A percentile compares a stretch with the other conserved stretches of the same genome.
Conservation (phyloP, 1,284 basidiomycete species). For the Leccinum fuscescens region DNA sequence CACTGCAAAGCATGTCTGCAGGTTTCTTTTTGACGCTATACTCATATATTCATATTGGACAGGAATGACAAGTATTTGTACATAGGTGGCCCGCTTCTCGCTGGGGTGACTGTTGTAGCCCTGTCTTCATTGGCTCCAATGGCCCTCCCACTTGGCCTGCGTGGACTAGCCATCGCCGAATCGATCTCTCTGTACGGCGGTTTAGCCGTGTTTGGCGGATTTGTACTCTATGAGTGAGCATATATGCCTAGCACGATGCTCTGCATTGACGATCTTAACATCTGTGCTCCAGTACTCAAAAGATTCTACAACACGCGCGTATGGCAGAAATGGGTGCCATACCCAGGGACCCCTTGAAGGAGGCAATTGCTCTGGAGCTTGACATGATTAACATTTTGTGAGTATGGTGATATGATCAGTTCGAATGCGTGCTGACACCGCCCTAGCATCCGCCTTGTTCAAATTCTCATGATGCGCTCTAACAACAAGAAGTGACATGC, state of each 20-base stretch:
- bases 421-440: conserved; percentile 2
- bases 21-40: background rate
- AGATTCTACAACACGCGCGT: conserved; percentile 78
- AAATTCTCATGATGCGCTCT: conserved; percentile 71
- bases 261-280: conserved; percentile 2
- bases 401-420: conserved; percentile 23
- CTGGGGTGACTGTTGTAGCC: conserved; percentile 85
- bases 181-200: conserved; percentile 82
- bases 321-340: conserved; percentile 69
- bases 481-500: conserved; percentile 45
- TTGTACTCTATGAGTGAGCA: conserved; percentile 84
- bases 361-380: conserved; percentile 78
- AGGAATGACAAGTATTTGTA: conserved; percentile 85
- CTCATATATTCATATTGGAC: conserved; percentile 4
- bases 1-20: conserved; percentile 66
- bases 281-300: conserved; percentile 54
- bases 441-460: conserved; percentile 73
- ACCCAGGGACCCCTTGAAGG: conserved; percentile 73
- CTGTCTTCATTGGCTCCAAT: conserved; percentile 84
- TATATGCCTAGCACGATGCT: background rate
- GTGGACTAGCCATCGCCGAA: conserved; percentile 76
- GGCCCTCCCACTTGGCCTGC: conserved; percentile 78
- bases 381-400: conserved; percentile 89
- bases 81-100: conserved; percentile 81
- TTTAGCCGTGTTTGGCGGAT: conserved; percentile 83